Conservation (phyloP, 768 basidiomycete genomes). For the Sporobolomyces roseus region DNA sequence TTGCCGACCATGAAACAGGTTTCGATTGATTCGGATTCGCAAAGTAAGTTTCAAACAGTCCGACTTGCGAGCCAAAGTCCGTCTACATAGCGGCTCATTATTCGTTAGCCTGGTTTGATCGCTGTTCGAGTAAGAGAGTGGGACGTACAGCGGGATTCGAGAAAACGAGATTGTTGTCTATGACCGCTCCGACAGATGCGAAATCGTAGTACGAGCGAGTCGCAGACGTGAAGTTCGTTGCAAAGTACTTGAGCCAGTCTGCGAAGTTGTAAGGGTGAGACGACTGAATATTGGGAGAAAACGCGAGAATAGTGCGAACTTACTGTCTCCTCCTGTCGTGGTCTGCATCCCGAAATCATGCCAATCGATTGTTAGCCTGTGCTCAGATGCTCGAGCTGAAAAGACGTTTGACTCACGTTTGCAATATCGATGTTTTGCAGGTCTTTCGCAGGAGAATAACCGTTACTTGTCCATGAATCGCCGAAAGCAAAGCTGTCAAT, state of each 20-base stretch:
- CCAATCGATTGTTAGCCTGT: no score
- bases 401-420: not conserved
- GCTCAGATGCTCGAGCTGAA: not conserved
- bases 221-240: not conserved
- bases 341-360: not conserved
- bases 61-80: not conserved
- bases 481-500: not conserved
- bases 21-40: not conserved
- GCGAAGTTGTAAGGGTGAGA: not conserved
- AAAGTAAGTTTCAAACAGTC: not conserved
- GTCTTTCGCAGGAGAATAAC: not conserved
- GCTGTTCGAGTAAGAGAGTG: not conserved
- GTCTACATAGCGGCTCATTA: not conserved
- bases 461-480: not conserved
- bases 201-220: not conserved
- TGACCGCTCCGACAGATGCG: not conserved
- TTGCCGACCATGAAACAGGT: not conserved
- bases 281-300: not conserved
- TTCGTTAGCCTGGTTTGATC: not conserved
- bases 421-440: not conserved
- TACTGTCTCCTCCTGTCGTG: not conserved
- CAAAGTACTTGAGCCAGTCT: not conserved
- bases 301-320: not conserved
- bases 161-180: slow-evolving; percentile 2
- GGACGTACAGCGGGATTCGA: not conserved